Conservation (phyloP, 768 basidiomycete genomes). For the Dendrothele bispora region DNA sequence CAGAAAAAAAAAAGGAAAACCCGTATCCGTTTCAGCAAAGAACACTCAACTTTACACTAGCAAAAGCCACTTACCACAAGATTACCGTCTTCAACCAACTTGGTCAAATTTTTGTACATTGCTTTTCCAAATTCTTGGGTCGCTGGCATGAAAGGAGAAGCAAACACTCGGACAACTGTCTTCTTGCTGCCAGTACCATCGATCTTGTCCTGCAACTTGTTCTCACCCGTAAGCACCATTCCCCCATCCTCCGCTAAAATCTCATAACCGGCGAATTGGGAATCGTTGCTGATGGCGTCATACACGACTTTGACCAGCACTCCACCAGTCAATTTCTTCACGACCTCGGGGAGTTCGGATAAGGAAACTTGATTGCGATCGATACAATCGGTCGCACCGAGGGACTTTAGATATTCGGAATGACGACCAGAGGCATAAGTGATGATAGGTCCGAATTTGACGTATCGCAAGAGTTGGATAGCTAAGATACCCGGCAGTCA, state of each 20-base stretch:
- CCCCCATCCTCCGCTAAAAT: neutral
- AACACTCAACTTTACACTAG: too few relatives aligned
- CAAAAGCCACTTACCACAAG: too few relatives aligned
- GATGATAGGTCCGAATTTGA: conserved; percentile 26
- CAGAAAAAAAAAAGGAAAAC: too few relatives aligned
- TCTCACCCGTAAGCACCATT: neutral
- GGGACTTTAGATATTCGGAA: conserved; percentile 26
- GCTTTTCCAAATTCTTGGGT: too few relatives aligned
- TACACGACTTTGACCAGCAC: conserved; percentile 2
- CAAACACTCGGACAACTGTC: neutral
- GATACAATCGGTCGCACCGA: conserved; percentile 42
- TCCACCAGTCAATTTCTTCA: neutral
- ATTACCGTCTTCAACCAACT: too few relatives aligned
- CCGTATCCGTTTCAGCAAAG: too few relatives aligned
- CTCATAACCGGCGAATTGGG: neutral
- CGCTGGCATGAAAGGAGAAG: too few relatives aligned
- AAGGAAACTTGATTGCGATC: conserved; percentile 19
- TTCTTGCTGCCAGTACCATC: neutral
- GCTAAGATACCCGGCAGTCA: neutral
- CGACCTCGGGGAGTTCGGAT: neutral
- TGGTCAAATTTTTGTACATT: too few relatives aligned
- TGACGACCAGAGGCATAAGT: conserved; percentile 33
- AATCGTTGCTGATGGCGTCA: neutral
- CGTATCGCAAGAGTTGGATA: conserved; percentile 3
- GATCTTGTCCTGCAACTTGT: neutral